Conservation (phyloP, 768 basidiomycete species). For the Gymnopilus junonius region DNA sequence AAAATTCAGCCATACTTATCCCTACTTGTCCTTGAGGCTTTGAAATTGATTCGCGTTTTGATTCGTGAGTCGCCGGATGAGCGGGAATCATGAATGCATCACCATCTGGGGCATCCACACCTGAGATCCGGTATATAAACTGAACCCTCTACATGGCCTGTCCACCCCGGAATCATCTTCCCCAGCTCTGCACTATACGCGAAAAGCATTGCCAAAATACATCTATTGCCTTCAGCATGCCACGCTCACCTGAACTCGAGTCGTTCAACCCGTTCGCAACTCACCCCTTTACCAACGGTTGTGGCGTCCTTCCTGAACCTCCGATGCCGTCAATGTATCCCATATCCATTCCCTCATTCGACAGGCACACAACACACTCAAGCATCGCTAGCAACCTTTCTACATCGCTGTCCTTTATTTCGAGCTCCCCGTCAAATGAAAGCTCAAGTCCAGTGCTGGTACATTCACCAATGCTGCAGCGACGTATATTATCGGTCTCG, state of each 20-base stretch:
- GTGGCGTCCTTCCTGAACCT: conserved; percentile 43
- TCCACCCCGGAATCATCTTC: neutral
- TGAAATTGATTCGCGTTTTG: neutral
- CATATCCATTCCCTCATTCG: conserved; percentile 38
- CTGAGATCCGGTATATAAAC: conserved; percentile 18
- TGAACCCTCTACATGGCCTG: neutral
- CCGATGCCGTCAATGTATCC: conserved; percentile 54
- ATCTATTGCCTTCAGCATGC: conserved; percentile 23
- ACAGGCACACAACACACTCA: conserved; percentile 21
- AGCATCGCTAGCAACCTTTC: conserved; percentile 13
- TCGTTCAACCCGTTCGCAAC: conserved; percentile 63
- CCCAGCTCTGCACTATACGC: neutral
- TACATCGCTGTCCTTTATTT: conserved; percentile 26
- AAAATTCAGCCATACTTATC: neutral
- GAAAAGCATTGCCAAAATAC: neutral
- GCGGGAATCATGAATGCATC: conserved; percentile 2
- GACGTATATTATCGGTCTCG: conserved; percentile 13
- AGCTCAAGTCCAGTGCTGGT: conserved; percentile 3
- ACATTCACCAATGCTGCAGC: conserved; percentile 33
- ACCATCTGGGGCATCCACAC: neutral
- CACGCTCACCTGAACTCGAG: conserved; percentile 37
- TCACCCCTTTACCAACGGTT: conserved; percentile 61
- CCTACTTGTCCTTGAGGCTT: neutral
- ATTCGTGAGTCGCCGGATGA: conserved; percentile 7
- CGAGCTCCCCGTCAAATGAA: conserved; percentile 18